Percentiles rank a stretch among this genome's conserved stretches.
These are phyloP conservation scores for Fraxinus nigra DNA, from an alignment of 305 asterid genomes.

Conservation along the genomic window DNA sequence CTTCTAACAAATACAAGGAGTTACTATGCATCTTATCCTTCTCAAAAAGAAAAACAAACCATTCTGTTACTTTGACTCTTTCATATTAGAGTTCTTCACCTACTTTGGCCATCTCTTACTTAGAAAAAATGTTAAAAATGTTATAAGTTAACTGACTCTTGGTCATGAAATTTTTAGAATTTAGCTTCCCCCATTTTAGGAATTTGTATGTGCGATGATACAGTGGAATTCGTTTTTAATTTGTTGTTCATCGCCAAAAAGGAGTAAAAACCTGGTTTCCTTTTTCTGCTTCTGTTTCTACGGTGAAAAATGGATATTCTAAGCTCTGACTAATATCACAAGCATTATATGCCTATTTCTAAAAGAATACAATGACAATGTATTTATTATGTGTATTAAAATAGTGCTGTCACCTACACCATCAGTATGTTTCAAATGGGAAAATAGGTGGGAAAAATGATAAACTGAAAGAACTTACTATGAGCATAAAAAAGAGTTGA, in stretches of 20 bases:
- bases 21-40: not conserved
- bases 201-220: not conserved
- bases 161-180: not conserved
- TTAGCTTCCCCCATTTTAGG: not conserved
- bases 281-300: not conserved
- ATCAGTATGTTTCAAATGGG: not conserved
- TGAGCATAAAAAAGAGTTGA: constrained; percentile 50
- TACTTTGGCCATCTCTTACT: not conserved
- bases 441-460: not conserved
- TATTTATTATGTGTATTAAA: not conserved
- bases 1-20: not conserved
- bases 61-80: not conserved
- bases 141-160: not conserved
- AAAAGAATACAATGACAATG: not conserved
- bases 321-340: not conserved
- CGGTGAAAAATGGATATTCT: not conserved
- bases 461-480: constrained; percentile 26
- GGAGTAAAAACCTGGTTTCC: not conserved
- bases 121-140: not conserved
- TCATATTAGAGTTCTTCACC: not conserved
- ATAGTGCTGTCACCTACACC: not conserved
- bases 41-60: too few species aligned
- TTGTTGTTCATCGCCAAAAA: not conserved
- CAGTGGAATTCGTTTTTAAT: not conserved
- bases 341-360: not conserved